Evolutionary conservation across 2,329 filamentous ascomycete genomes (phyloP), one percentile per base, ranked within the genome.

Genomic region (Botrytis paeoniae): DNA sequence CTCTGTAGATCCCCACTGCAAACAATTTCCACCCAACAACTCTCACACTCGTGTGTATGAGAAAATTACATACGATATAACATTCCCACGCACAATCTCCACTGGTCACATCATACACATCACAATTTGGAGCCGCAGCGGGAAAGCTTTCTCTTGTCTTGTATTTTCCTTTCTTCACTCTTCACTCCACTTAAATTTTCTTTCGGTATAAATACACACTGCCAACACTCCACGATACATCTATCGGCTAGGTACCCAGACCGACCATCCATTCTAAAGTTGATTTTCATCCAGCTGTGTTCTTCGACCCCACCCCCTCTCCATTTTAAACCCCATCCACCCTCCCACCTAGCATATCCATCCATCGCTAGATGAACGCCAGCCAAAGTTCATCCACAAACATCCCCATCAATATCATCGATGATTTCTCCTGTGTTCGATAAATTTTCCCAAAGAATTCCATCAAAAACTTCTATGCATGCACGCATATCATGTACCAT

Each of bases 351-450:
- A 71, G 61, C 70, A 51, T 41, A 66, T 71, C 35, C 39, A 39
- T 41, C n/a, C 48, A 71, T 59, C 29, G 48, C 61, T 71, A 68
- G 61, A 71, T 66, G 61, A 66, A 71, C 61, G 70, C 70, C 61
- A 60, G 70, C n/a, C 14, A 66, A 66, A 66, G 16, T 64, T 45
- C n/a, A n/a, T 25, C 25, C 39, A 64, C 70, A 41, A 45, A 43
- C 29, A 22, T 66, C 48, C 10, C 35, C 54, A 39, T 62, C 35
- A 18, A n/a, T 39, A 16, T 39, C 60, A 62, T 62, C 51, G n/a
- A 57, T 18, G n/a, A 18, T 29, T n/a, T 29, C 25, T 62, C 37
- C 6, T 3, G 37, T 62, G 20, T 39, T 18, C 37, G 45, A 65
- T 65, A 39, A 48, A 4, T 32, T 41, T 66, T 37, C 37, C 35